Evolutionary conservation across 2,329 filamentous ascomycete species (phyloP), one percentile per base, ranked within the genome.

Genomic region (Zymoseptoria pseudotritici): DNA sequence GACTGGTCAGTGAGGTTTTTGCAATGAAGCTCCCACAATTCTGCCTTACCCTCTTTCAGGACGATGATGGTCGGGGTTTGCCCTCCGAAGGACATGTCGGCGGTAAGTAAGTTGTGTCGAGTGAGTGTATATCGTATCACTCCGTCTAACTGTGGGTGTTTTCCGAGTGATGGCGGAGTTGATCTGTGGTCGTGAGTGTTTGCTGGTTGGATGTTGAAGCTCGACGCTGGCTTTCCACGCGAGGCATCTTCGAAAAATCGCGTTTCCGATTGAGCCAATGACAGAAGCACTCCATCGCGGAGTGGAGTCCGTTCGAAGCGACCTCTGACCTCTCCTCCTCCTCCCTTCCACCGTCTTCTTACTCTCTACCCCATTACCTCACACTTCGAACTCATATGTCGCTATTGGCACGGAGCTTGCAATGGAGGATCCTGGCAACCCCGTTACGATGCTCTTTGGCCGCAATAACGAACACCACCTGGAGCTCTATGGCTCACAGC

Each of bases 1-100:
- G 2, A 50, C 59, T 70, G 65, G 65, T 72, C 57, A 56, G 59
- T 49, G 65, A 64, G 58, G 17, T 36, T 56, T 9, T 22, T 51
- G 22, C 8, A 9, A 24, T 29, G 52, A 29, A 19, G 20, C 36
- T 52, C n/a, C 56, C 50, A 57, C 56, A 26, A 57, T 58, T 59
- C 56, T 55, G 69, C 87, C 22, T 75, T 75, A 95, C 92, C 92
- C 83, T 97, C 93, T 82, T 94, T 95, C 74, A 97, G 86, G 81
- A 97, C 92, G 78, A 97, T 91, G 76, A 97, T 97, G 71, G 93
- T 97, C 76, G 93, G 93, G 75, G 93, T 94, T 79, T 97, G 93
- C 75, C 92, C 92, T 80, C 91, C 91, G 81, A 97, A 97, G 76
- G 92, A 95, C 92, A 97, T 96, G 69, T 63, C 81, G 71, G 71